Evolutionary conservation across 352 stramenopile genomes (phyloP), one percentile per base, ranked within the genome.

Genomic region (Phytophthora megakarya): DNA sequence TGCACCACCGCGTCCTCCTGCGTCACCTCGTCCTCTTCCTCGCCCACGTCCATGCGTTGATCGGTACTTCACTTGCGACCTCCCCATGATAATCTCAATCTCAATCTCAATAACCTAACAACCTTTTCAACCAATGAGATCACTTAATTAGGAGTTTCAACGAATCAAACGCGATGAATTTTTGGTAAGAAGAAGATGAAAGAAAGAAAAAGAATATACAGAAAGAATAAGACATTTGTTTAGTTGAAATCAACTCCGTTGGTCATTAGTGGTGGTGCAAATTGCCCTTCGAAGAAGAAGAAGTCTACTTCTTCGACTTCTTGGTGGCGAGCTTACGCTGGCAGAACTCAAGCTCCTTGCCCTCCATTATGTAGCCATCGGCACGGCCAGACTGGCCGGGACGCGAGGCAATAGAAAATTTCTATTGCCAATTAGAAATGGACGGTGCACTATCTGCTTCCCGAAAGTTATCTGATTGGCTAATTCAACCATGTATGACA

Each of bases 281-380:
- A 37, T 5, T 30, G 44, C 45, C 40, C 49, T 13, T 39, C 18
- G 40, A 65, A 73, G 61, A 47, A 32, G 44, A 64, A 67, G 43
- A 15, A 61, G 50, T 81, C 81, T 96, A 96, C 85, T 97, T 97
- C 85, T 98, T 98, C 86, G 97, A 98, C 92, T 99, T 99, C 95
- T 99, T 99, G 68, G 92, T 94, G 80, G 97, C 95, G 43, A 98
- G 81, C 88, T 98, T 97, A 77, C 97, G 98, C 82, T 98, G 89
- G 91, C 99, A 99, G 84, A 99, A 99, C 56, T 98, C 96, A 26
- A 99, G 91, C 82, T 99, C 98, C 78, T 98, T 97, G 80, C 98
- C 98, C 76, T 99, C 98, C 60, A 99, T 76, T 67, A 99, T 96
- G 84, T 99, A 99, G 68, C 98, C 98, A 73, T 99, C 98, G 62